phyloP scores from a whole-genome alignment of 2,329 filamentous ascomycete species.

The Colletotrichum camelliae region DNA sequence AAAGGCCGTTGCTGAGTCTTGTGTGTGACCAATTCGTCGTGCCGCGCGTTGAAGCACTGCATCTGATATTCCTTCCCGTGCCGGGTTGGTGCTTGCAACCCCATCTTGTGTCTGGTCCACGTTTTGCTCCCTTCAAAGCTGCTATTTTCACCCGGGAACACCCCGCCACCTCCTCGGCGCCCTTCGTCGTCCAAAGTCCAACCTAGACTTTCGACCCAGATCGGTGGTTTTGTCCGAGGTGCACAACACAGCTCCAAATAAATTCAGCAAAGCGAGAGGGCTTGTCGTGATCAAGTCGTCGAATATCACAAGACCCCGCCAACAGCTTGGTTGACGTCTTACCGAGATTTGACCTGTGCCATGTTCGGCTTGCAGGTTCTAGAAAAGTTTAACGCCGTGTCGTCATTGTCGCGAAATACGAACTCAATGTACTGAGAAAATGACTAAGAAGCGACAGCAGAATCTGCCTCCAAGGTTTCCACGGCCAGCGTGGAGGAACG shows the following conservation, averaged over 20 bases:
- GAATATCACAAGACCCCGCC: background rate
- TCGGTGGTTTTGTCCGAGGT: background rate
- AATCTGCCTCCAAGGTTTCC: background rate
- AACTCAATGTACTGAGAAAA: background rate
- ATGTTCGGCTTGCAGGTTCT: background rate
- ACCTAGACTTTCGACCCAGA: background rate
- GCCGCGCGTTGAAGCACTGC: background rate
- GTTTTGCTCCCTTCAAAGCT: background rate
- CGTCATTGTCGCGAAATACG: slow-evolving; percentile 9
- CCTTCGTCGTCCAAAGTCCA: background rate
- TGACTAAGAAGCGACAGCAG: background rate
- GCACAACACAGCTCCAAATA: background rate
- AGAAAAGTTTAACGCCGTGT: background rate
- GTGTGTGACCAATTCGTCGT: background rate
- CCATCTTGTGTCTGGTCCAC: background rate
- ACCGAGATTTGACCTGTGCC: background rate
- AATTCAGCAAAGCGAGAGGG: background rate
- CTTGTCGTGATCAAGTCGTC: background rate
- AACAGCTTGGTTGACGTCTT: background rate
- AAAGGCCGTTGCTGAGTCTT: background rate
- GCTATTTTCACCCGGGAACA: background rate
- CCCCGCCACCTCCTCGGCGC: background rate
- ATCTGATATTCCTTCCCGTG: slow-evolving; percentile 9
- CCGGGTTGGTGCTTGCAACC: background rate
- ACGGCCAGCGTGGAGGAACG: background rate